Evolutionary conservation across 495 filamentous ascomycete species (phyloP).

Genomic region (Penicillium cinerascens): DNA sequence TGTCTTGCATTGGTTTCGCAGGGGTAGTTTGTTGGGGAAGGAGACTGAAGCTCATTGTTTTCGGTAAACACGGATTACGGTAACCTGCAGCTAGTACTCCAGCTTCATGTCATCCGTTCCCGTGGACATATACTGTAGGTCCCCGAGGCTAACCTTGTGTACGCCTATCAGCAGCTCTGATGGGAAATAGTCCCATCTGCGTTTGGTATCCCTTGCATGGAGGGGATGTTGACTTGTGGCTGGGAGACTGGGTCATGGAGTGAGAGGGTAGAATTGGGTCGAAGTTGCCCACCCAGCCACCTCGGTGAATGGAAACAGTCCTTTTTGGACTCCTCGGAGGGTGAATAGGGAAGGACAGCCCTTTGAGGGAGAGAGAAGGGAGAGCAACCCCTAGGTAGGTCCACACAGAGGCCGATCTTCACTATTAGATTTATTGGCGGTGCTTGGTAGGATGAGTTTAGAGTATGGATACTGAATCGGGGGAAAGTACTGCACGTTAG

Average conservation of each 20-base stretch:
- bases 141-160: constrained; percentile 1
- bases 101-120: constrained; percentile 7
- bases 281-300: not conserved
- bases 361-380: not conserved
- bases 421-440: not conserved
- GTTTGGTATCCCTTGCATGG: constrained; percentile 24
- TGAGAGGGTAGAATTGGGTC: not conserved
- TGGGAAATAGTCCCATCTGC: constrained; percentile 8
- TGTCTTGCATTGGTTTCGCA: constrained; percentile 22
- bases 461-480: not conserved
- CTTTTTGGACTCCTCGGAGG: not conserved
- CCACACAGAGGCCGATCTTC: not conserved
- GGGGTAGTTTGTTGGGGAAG: not conserved
- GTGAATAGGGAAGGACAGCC: not conserved
- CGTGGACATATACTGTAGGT: not conserved
- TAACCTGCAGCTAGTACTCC: constrained; percentile 3
- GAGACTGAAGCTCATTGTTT: not conserved
- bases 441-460: not conserved
- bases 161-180: constrained; percentile 9
- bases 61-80: not conserved
- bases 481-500: not conserved
- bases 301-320: not conserved
- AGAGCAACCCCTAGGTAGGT: not conserved
- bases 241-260: not conserved
- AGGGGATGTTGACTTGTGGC: constrained; percentile 6